A percentile compares a stretch with the other conserved stretches of the same genome.
These are phyloP conservation scores for Seiridium cupressi DNA, from an alignment of 2,329 filamentous ascomycete genomes.

Conservation along the genomic window DNA sequence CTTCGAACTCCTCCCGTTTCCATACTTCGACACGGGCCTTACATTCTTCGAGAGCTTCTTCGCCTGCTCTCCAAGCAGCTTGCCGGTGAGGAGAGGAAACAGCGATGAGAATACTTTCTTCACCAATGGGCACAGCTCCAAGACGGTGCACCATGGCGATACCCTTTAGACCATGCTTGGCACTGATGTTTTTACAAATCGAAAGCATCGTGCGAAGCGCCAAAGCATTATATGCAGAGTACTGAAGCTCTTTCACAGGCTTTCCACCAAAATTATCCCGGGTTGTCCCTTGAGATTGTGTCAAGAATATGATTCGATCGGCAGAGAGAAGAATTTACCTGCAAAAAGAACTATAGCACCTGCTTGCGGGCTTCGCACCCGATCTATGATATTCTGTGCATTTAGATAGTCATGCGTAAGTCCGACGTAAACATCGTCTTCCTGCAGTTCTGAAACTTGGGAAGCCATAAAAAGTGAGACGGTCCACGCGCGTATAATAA, in stretches of 20 bases:
- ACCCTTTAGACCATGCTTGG: slow-evolving; percentile 64
- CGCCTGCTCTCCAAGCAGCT: slow-evolving; percentile 82
- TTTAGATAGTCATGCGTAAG: slow-evolving; percentile 65
- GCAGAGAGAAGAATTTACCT: slow-evolving; percentile 41
- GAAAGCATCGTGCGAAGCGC: slow-evolving; percentile 67
- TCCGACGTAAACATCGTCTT: slow-evolving; percentile 61
- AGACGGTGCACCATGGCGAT: slow-evolving; percentile 83
- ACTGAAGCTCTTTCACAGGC: slow-evolving; percentile 72
- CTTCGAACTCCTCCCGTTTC: slow-evolving; percentile 88
- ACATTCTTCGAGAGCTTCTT: slow-evolving; percentile 83
- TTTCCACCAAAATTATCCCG: slow-evolving; percentile 71
- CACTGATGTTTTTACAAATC: slow-evolving; percentile 57
- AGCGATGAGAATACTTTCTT: slow-evolving; percentile 89
- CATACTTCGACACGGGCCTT: slow-evolving; percentile 91
- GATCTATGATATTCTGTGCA: slow-evolving; percentile 55
- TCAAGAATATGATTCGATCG: not conserved
- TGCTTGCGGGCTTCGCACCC: slow-evolving; percentile 69
- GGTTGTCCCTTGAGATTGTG: slow-evolving; percentile 60
- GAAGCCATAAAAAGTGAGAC: slow-evolving; percentile 17
- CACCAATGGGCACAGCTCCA: slow-evolving; percentile 81
- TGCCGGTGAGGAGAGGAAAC: slow-evolving; percentile 81
- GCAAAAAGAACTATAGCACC: slow-evolving; percentile 77
- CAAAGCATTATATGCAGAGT: slow-evolving; percentile 70
- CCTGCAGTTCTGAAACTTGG: slow-evolving; percentile 38
- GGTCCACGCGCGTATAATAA: too few species aligned